Percentiles rank a stretch among this genome's conserved stretches.
Conservation (phyloP, 1,284 basidiomycete genomes). For the Puccinia triticina region DNA sequence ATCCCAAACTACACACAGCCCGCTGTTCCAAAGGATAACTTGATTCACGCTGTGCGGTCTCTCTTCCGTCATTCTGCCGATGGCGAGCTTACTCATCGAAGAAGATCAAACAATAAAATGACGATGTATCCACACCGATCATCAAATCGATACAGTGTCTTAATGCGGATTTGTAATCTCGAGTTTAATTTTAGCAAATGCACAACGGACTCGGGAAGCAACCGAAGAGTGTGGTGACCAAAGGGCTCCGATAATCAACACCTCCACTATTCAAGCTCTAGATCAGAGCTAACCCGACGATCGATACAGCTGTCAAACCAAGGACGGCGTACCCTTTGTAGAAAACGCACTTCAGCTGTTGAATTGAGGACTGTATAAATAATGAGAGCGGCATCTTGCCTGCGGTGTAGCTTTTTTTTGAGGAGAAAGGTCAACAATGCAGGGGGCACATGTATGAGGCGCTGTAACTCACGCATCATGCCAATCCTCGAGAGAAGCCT, state of each 20-base stretch:
- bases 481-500: too few species aligned
- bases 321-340: slow-evolving; percentile 74
- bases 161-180: not conserved
- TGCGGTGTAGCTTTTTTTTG: slow-evolving; percentile 75
- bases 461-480: too few species aligned
- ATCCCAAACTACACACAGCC: too few species aligned
- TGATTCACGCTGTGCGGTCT: too few species aligned
- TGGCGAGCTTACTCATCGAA: not conserved
- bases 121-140: not conserved
- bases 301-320: slow-evolving; percentile 76
- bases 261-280: not conserved
- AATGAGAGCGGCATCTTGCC: not conserved
- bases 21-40: too few species aligned
- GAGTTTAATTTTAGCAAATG: not conserved
- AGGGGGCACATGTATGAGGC: too few species aligned
- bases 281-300: slow-evolving; percentile 65
- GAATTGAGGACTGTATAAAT: not conserved
- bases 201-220: not conserved
- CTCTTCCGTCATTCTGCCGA: too few species aligned
- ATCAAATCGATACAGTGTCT: slow-evolving; percentile 17
- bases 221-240: not conserved
- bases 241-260: not conserved
- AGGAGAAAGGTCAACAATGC: too few species aligned
- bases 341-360: not conserved
- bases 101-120: not conserved